Percentiles rank a stretch among this genome's conserved stretches.
Evolutionary conservation across 2,329 filamentous ascomycete species (phyloP).

Genomic region (Trichoderma gracile): DNA sequence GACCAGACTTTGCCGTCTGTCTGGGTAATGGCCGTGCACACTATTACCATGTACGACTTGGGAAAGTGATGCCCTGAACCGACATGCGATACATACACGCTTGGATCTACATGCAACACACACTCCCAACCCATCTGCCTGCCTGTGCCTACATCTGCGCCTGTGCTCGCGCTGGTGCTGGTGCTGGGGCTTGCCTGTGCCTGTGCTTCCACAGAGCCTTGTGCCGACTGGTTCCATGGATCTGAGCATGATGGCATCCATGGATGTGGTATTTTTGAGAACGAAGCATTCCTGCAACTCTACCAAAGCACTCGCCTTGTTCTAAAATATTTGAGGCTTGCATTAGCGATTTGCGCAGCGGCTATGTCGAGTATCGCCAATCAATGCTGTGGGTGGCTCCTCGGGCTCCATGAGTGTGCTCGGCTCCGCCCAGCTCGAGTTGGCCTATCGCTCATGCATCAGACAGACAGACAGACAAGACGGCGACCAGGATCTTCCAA

Average conservation of each 20-base stretch:
- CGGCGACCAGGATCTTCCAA: constrained; percentile 8
- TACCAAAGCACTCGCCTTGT: too few species aligned
- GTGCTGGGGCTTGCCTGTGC: not conserved
- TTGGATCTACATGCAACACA: constrained; percentile 2
- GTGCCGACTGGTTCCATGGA: not conserved
- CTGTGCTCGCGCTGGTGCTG: not conserved
- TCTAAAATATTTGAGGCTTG: not conserved
- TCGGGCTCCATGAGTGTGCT: constrained; percentile 7
- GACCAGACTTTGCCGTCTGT: not conserved
- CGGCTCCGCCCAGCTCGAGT: constrained; percentile 5
- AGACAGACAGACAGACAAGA: not conserved
- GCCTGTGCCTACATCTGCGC: not conserved
- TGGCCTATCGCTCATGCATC: constrained; percentile 18
- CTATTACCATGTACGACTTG: not conserved
- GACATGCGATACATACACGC: not conserved
- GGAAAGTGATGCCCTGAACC: too few species aligned
- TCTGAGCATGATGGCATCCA: too few species aligned
- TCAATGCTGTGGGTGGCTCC: not conserved
- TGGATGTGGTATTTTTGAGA: too few species aligned
- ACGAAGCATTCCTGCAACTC: too few species aligned
- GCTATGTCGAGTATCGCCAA: not conserved
- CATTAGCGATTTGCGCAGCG: not conserved
- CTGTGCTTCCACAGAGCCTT: constrained; percentile 14
- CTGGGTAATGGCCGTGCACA: not conserved
- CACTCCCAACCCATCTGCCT: not conserved